Evolutionary conservation across 1,284 basidiomycete species (phyloP).

Genomic region (Puccinia coronata): DNA sequence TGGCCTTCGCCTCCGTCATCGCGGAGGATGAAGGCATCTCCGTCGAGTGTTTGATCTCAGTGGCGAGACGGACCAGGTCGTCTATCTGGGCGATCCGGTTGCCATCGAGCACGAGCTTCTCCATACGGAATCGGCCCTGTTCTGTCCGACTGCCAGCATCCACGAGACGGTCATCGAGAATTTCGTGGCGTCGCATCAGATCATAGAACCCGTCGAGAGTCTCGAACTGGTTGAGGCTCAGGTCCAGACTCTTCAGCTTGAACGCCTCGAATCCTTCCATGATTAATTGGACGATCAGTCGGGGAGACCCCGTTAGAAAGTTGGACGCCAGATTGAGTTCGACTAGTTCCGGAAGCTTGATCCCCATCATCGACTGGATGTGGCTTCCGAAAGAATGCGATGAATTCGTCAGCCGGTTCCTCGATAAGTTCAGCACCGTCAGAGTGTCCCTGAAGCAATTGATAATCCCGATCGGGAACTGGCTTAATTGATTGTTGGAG

Average conservation of each 20-base stretch:
- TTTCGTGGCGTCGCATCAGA: conserved; percentile 1
- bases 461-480: conserved; percentile 26
- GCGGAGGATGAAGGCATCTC: not conserved
- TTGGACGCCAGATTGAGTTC: conserved; percentile 40
- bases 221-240: conserved; percentile 33
- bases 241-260: conserved; percentile 12
- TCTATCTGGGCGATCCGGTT: conserved; percentile 30
- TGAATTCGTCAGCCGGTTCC: conserved; percentile 10
- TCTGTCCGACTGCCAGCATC: not conserved
- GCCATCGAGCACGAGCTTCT: conserved; percentile 20
- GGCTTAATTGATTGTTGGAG: conserved; percentile 16
- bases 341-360: conserved; percentile 1
- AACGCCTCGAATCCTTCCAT: conserved; percentile 20
- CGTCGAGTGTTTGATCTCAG: not conserved
- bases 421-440: conserved; percentile 32
- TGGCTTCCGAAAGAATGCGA: not conserved
- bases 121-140: not conserved
- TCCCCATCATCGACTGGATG: not conserved
- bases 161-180: not conserved
- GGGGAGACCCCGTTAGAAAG: conserved; percentile 1
- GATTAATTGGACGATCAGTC: not conserved
- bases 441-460: not conserved
- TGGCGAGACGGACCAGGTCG: conserved; percentile 7
- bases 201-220: conserved; percentile 22
- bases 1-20: not conserved